phyloP scores from a whole-genome alignment of 1,284 basidiomycete genomes.

The Pseudozyma pruni region DNA sequence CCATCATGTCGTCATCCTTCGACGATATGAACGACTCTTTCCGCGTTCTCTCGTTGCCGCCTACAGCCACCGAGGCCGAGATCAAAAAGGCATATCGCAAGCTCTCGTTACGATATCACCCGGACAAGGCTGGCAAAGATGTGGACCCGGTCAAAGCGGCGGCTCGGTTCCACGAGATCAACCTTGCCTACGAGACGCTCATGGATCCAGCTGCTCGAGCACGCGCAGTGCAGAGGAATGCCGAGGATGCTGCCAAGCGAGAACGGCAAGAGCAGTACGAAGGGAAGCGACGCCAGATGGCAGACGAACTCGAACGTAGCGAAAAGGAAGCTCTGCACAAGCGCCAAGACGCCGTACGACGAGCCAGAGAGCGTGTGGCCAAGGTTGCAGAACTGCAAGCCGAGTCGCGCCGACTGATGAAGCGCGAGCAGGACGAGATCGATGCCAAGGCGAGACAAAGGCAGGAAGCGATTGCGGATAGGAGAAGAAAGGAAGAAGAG shows the following conservation, averaged over 20 bases:
- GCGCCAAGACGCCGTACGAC: conserved; percentile 69
- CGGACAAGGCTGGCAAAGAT: conserved; percentile 62
- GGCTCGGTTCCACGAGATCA: conserved; percentile 86
- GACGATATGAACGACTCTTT: conserved; percentile 49
- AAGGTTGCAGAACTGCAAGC: conserved; percentile 40
- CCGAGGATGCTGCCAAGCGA: conserved; percentile 77
- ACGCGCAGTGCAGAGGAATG: conserved; percentile 82
- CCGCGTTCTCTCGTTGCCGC: conserved; percentile 74
- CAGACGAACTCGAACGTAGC: conserved; percentile 84
- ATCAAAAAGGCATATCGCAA: conserved; percentile 78
- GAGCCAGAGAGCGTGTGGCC: conserved; percentile 13
- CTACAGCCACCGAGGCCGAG: conserved; percentile 81
- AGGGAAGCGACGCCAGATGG: conserved; percentile 79
- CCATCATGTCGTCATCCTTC: conserved; percentile 21
- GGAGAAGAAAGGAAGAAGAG: conserved; percentile 23
- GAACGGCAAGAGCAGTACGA: conserved; percentile 81
- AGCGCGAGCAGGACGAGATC: conserved; percentile 35
- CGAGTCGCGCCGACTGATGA: conserved; percentile 45
- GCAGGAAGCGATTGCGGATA: conserved; percentile 12
- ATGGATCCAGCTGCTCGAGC: conserved; percentile 83
- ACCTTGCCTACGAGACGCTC: conserved; percentile 83
- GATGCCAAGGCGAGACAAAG: conserved; percentile 25
- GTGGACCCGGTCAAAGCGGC: conserved; percentile 70
- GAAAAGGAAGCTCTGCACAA: conserved; percentile 78
- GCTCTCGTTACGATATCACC: conserved; percentile 57